phyloP scores from a whole-genome alignment of 352 stramenopile genomes.

The Globisporangium cystogenes region DNA sequence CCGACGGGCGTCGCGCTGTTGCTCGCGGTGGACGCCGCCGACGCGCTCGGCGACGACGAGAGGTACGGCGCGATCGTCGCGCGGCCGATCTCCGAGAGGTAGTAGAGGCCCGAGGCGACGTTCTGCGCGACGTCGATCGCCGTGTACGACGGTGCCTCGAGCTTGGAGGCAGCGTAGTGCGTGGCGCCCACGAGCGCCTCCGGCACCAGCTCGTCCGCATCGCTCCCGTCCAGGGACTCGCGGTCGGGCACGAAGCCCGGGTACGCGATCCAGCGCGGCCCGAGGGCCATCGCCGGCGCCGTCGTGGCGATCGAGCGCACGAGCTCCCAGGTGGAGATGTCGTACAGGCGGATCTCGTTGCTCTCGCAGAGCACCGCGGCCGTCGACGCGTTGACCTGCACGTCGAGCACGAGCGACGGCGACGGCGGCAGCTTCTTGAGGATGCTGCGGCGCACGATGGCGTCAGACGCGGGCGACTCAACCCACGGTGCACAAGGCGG shows the following conservation, averaged over 20 bases:
- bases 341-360: slow-evolving; percentile 59
- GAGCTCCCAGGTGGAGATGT: slow-evolving; percentile 44
- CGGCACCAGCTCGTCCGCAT: slow-evolving; percentile 41
- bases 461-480: background rate
- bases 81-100: slow-evolving; percentile 62
- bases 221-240: slow-evolving; percentile 23
- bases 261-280: slow-evolving; percentile 65
- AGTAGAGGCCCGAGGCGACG: slow-evolving; percentile 84
- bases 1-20: slow-evolving; percentile 13
- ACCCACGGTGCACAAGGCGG: background rate
- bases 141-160: slow-evolving; percentile 38
- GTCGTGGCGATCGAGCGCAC: slow-evolving; percentile 38
- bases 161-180: slow-evolving; percentile 11
- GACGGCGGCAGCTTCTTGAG: slow-evolving; percentile 46
- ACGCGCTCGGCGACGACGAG: slow-evolving; percentile 46
- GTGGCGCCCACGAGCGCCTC: slow-evolving; percentile 16
- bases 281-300: slow-evolving; percentile 59
- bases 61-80: slow-evolving; percentile 72
- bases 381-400: slow-evolving; percentile 50
- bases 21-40: slow-evolving; percentile 10
- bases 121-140: slow-evolving; percentile 84
- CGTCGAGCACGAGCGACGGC: slow-evolving; percentile 58
- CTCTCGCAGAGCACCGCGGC: slow-evolving; percentile 65
- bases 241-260: slow-evolving; percentile 29
- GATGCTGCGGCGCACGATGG: slow-evolving; percentile 20